Percentiles rank a stretch among this genome's conserved stretches.
Evolutionary conservation across 2,329 filamentous ascomycete species (phyloP).

Genomic region (Pseudogymnoascus sp.): DNA sequence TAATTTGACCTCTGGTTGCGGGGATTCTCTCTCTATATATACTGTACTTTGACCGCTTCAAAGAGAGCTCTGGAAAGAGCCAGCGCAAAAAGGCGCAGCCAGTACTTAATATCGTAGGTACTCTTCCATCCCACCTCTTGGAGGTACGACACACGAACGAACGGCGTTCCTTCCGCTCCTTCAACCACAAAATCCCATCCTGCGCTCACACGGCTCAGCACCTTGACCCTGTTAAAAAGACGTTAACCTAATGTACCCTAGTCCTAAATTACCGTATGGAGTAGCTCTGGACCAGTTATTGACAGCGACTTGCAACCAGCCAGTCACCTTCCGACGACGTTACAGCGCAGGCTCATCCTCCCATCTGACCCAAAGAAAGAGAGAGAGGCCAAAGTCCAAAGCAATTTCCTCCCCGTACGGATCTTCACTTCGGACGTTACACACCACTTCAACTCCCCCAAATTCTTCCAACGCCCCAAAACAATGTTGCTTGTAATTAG

Average conservation of each 20-base stretch:
- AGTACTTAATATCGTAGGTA: background rate
- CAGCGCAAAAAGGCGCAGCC: background rate
- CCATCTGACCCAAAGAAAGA: background rate
- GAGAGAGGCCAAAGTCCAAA: conserved; percentile 1
- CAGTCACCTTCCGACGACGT: background rate
- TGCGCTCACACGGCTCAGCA: background rate
- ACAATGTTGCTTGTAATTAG: conserved; percentile 4
- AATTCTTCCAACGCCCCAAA: background rate
- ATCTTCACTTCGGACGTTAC: background rate
- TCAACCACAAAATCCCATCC: conserved; percentile 1
- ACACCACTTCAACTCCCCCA: background rate
- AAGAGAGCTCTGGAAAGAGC: background rate
- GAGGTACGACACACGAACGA: background rate
- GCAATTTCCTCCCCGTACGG: conserved; percentile 8
- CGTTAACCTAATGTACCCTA: conserved; percentile 3
- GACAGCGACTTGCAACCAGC: conserved; percentile 3
- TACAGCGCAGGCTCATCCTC: background rate
- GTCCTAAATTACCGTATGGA: background rate
- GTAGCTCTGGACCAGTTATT: background rate
- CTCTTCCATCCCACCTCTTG: background rate
- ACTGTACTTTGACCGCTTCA: background rate
- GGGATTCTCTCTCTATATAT: background rate
- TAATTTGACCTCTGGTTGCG: background rate
- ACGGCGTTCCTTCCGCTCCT: background rate
- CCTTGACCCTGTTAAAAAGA: background rate